These are phyloP conservation scores for Ogataea sp. DNA, from an alignment of 805 yeast species.

Conservation along the genomic window DNA sequence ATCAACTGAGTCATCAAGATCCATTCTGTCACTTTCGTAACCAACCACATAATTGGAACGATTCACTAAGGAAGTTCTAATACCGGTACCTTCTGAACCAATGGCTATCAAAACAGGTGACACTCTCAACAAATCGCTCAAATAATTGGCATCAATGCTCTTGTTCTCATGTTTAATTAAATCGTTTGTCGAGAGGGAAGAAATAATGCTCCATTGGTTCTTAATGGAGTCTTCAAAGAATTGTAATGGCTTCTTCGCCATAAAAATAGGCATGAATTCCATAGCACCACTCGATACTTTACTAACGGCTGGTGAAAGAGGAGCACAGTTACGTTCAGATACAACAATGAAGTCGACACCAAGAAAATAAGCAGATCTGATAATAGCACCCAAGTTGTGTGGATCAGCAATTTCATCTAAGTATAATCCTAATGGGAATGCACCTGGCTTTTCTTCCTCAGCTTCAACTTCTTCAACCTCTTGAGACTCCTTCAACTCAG, in stretches of 20 bases:
- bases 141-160: slow-evolving; percentile 30
- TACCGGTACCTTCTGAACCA: slow-evolving; percentile 84
- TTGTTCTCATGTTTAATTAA: slow-evolving; percentile 22
- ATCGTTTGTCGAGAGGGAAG: slow-evolving; percentile 41
- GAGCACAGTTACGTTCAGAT: slow-evolving; percentile 65
- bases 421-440: slow-evolving; percentile 60
- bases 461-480: too few species aligned
- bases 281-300: slow-evolving; percentile 83
- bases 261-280: slow-evolving; percentile 60
- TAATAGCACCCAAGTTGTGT: slow-evolving; percentile 78
- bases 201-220: slow-evolving; percentile 66
- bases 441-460: background rate
- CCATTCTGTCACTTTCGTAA: slow-evolving; percentile 21
- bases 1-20: slow-evolving; percentile 41
- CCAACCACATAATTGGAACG: slow-evolving; percentile 47
- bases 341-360: slow-evolving; percentile 76
- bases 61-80: slow-evolving; percentile 55
- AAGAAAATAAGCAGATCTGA: slow-evolving; percentile 70
- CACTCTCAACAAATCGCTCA: slow-evolving; percentile 33
- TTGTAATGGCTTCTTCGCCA: slow-evolving; percentile 47
- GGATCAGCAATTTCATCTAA: slow-evolving; percentile 81
- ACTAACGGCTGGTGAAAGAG: slow-evolving; percentile 67
- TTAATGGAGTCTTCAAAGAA: slow-evolving; percentile 49
- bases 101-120: slow-evolving; percentile 65
- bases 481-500: too few species aligned